Base-by-base conservation (phyloP, 1,139 yeast species). In the Geotrichum reessii region DNA sequence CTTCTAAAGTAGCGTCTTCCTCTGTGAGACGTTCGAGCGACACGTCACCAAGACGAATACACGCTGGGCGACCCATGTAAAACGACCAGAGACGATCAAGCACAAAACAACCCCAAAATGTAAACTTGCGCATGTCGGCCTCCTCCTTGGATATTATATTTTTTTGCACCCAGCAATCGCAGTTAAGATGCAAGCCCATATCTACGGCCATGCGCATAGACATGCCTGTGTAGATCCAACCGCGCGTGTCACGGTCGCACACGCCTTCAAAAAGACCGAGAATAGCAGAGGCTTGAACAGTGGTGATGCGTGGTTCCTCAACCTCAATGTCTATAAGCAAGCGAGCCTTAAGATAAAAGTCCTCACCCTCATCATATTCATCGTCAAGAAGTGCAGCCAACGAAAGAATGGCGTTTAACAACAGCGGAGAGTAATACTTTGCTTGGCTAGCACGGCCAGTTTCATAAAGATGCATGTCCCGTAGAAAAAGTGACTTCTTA, bases 151-250 rank as follows among this genome's bases (percentile, higher is more conserved):
- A 52, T 1, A 66, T 49, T n/a, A 58, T 56, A 0, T 68, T 67
- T 22, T 62, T 58, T 19, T 64, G 63, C 17, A 61, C 60, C 48
- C 65, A 59, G 12, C 58, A 50, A 24, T 55, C 56, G 25, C 62
- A 62, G 55, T 66, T 65, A 19, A 65, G 50, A 53, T 66, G 68
- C 5, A 63, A 48, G 3, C 69, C 69, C 53, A 66, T 55, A 51
- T 66, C 69, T 4, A 65, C 55, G 5, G 68, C 67, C 65, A 66
- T 66, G 25, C 69, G 58, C 47, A 64, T 62, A 2, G 69, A 67
- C 65, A 66, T 66, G 8, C 69, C 68, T 7, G 65, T 64, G 52
- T 66, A 64, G 2, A 65, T 62, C 68, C 68, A 66, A 8, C 68
- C 69, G 7, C 63, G 56, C 25, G 67, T 61, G 50, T 65, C 64